These are phyloP conservation scores for Hebeloma cylindrosporum DNA, from an alignment of 768 basidiomycete genomes.

Conservation along the genomic window DNA sequence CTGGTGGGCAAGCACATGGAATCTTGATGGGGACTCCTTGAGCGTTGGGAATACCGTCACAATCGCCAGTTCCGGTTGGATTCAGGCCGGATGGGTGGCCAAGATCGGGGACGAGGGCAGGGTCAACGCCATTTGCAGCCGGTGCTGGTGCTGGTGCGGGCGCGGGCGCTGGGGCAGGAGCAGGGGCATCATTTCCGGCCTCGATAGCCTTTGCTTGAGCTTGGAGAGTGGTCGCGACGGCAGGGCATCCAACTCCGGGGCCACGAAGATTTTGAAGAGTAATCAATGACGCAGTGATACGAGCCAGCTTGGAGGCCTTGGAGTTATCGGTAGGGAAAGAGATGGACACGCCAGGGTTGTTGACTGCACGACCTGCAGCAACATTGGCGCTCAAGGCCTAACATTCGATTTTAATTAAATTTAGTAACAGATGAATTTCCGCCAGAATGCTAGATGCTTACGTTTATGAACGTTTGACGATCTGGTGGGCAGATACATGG, in stretches of 20 bases:
- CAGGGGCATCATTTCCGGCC: slow-evolving; percentile 28
- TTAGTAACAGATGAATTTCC: too few relatives aligned
- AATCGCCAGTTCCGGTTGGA: slow-evolving; percentile 70
- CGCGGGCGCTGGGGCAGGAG: slow-evolving; percentile 25
- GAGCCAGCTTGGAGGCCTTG: slow-evolving; percentile 49
- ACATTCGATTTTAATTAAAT: too few relatives aligned
- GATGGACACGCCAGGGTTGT: slow-evolving; percentile 59
- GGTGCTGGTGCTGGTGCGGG: slow-evolving; percentile 20
- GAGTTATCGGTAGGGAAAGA: slow-evolving; percentile 65
- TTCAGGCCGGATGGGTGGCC: slow-evolving; percentile 57
- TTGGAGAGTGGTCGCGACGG: slow-evolving; percentile 60
- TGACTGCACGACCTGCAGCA: slow-evolving; percentile 58
- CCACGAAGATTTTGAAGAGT: slow-evolving; percentile 77
- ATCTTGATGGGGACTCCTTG: slow-evolving; percentile 57
- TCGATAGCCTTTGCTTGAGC: slow-evolving; percentile 41
- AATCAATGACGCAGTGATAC: slow-evolving; percentile 58
- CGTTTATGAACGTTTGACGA: slow-evolving; percentile 51
- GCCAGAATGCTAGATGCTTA: slow-evolving; percentile 31
- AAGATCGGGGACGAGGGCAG: slow-evolving; percentile 57
- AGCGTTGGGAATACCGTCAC: slow-evolving; percentile 60
- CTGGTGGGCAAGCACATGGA: slow-evolving; percentile 47
- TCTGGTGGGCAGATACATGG: slow-evolving; percentile 68
- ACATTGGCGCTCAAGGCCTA: slow-evolving; percentile 55
- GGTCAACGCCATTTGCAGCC: slow-evolving; percentile 43
- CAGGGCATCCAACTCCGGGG: slow-evolving; percentile 67